A percentile compares a stretch with the other conserved stretches of the same genome.
These are phyloP conservation scores for Trichoderma koningiopsis DNA, from an alignment of 2,329 filamentous ascomycete genomes.

Conservation along the genomic window DNA sequence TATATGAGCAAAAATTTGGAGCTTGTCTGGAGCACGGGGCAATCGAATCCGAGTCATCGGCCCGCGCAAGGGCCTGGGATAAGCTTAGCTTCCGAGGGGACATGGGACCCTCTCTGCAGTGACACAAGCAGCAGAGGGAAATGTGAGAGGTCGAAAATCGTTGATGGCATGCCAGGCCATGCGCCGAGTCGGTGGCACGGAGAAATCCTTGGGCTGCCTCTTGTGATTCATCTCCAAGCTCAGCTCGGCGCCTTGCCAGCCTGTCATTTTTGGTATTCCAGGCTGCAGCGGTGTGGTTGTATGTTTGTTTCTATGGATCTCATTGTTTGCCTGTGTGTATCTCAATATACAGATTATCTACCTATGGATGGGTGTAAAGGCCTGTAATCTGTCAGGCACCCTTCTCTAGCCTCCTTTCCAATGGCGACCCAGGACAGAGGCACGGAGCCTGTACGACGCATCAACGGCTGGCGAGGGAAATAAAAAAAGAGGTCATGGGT, in stretches of 20 bases:
- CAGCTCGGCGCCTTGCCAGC: constrained; percentile 17
- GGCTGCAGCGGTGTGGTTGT: neutral
- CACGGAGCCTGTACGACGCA: constrained; percentile 6
- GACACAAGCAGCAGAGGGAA: neutral
- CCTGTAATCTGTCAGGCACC: neutral
- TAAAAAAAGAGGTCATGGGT: constrained; percentile 21
- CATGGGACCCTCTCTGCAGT: neutral
- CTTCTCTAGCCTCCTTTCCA: neutral
- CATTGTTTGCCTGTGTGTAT: neutral
- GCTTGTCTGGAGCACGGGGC: constrained; percentile 14
- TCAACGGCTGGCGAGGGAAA: neutral
- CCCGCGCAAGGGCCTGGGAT: constrained; percentile 13
- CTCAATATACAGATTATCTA: neutral
- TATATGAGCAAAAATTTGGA: neutral
- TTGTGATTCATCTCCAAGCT: constrained; percentile 6
- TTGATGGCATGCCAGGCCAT: constrained; percentile 11
- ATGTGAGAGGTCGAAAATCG: neutral
- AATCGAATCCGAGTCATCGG: constrained; percentile 24
- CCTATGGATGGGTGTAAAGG: neutral
- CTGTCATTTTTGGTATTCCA: neutral
- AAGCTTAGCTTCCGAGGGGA: constrained; percentile 17
- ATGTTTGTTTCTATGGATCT: neutral
- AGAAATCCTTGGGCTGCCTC: neutral
- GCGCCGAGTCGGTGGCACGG: neutral
- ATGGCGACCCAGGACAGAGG: constrained; percentile 8